phyloP scores from a whole-genome alignment of 2,329 filamentous ascomycete species.

The Albifimbria verrucaria region DNA sequence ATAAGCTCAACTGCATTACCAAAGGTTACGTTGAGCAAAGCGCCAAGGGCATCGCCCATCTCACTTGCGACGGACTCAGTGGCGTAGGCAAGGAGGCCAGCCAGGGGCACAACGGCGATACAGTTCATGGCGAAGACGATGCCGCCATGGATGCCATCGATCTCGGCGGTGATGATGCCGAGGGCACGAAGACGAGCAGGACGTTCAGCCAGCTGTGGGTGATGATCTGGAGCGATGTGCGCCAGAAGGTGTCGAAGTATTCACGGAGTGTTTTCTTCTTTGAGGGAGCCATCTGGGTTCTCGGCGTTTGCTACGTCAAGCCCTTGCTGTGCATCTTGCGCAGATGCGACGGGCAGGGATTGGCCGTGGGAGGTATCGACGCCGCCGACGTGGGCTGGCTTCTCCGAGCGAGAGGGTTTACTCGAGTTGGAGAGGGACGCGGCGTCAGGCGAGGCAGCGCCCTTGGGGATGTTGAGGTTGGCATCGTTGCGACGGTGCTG shows the following conservation, averaged over 20 bases:
- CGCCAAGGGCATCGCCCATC: slow-evolving; percentile 70
- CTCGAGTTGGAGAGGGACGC: neutral
- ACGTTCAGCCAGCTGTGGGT: slow-evolving; percentile 76
- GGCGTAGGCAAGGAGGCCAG: slow-evolving; percentile 67
- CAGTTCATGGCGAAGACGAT: slow-evolving; percentile 72
- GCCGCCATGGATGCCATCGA: slow-evolving; percentile 51
- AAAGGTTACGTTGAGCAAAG: slow-evolving; percentile 73
- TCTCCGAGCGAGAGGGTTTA: slow-evolving; percentile 10
- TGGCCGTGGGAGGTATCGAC: slow-evolving; percentile 20
- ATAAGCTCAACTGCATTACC: slow-evolving; percentile 79
- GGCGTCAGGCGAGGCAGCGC: neutral
- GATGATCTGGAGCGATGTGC: slow-evolving; percentile 41
- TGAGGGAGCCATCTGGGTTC: slow-evolving; percentile 17
- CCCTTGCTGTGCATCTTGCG: slow-evolving; percentile 53
- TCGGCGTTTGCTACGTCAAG: slow-evolving; percentile 42
- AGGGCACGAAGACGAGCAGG: slow-evolving; percentile 75
- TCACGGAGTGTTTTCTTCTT: neutral
- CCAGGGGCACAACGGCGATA: slow-evolving; percentile 71
- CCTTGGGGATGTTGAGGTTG: neutral
- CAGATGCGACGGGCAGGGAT: slow-evolving; percentile 37
- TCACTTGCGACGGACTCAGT: slow-evolving; percentile 72
- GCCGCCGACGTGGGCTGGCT: slow-evolving; percentile 15
- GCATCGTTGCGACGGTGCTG: slow-evolving; percentile 8
- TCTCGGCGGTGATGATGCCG: slow-evolving; percentile 63
- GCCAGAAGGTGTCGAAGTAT: neutral